Evolutionary conservation across 1,284 basidiomycete genomes (phyloP), one percentile per base, ranked within the genome.

Genomic region (Tausonia pullulans): DNA sequence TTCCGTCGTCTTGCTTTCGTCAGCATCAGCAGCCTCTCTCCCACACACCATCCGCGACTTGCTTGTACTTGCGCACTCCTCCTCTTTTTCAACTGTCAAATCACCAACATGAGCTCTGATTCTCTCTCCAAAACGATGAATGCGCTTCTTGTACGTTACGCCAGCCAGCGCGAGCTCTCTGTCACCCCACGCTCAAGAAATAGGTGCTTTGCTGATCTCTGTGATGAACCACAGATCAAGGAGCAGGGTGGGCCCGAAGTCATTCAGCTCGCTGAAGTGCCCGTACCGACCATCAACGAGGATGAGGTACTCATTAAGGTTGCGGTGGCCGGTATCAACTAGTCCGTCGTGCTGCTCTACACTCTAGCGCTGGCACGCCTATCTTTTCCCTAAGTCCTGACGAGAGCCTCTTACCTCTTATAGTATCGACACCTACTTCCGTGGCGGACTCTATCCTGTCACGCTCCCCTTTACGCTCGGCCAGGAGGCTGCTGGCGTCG

Each of bases 251-350:
- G 84, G 3, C 77, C 87, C 40, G 90, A 95, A 64, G 88, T 90
- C 39, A 79, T 96, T 63, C 79, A 88, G 71, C 84, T 87, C 70
- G 74, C 78, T 27, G 78, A 80, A 46, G 74, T 86, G 14, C 79
- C 82, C 1, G 83, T 85, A 53, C 89, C 90, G 1, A 77, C 80
- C 69, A 81, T 83, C 8, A 78, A 81, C 14, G 80, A 84, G 0
- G 81, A 79, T 14, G 82, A 94, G 70, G 79, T 96, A 51, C 78
- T 96, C 60, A 80, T 97, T 39, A 27, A 85, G 84, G 79, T 83
- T 16, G 79, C 85, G 69, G 87, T 84, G 70, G 77, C 79, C 4
- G 90, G 90, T n/a, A 81, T 92, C 68, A 93, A 93, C 76, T 92
- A 87, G 78, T 79, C 61, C 69, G 75, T 68, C 39, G 39, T 3